Base-by-base conservation (phyloP, 169 alveolate genomes). In the Plasmodium adleri region DNA sequence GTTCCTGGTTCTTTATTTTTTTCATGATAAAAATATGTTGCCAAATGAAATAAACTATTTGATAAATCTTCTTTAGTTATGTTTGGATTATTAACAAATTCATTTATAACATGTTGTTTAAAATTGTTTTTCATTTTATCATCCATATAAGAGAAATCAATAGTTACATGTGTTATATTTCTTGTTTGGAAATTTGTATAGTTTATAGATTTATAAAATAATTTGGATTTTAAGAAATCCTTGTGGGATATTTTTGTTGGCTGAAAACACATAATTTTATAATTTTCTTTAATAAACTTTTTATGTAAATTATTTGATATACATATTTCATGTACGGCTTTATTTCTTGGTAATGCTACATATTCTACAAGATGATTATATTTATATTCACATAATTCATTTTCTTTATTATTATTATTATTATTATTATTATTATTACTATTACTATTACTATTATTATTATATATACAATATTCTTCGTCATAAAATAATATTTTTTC, bases 31-130 rank as follows among this genome's bases (percentile, higher is more conserved):
- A 86, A 86, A 64, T 86, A 62, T 2, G 87, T 86, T 4, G 92
- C 92, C 22, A 86, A 39, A 28, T 72, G 58, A 20, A 86, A 59
- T n/a, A 86, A 49, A 54, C 87, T 70, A 15, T 56, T 45, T 59
- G 71, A 45, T 17, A 86, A 26, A 6, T 86, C 76, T 3, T 86
- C 88, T 75, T 71, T 86, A 45, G n/a, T 56, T 43, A 86, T 86
- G 28, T 60, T 24, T 0, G 75, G 87, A n/a, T 86, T 60, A 49
- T 59, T 86, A 12, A 86, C 72, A 52, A 71, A 86, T 64, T 86
- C 92, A 50, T 86, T 86, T 12, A 86, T 86, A 10, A 70, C 87
- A 49, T 86, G 92, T 49, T 86, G 92, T 32, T 86, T 86, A 56
- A 86, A 86, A 50, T 86, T 86, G 47, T 20, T 15, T n/a, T 86